Conservation (phyloP, 441 rosid species). For the Pelargonium cotyledonis region DNA sequence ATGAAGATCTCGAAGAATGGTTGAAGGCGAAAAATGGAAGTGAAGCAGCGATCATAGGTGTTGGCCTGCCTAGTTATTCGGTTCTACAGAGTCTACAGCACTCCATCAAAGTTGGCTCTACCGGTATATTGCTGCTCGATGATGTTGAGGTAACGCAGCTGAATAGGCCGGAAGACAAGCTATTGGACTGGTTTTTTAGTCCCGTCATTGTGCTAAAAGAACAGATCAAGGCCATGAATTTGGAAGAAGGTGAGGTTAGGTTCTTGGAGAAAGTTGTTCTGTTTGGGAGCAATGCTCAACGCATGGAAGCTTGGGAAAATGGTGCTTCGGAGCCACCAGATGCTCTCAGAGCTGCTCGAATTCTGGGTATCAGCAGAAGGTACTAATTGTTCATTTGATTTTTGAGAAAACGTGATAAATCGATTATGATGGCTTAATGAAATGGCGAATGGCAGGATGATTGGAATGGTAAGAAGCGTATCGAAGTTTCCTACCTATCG, state of each 20-base stretch:
- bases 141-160: conserved; percentile 51
- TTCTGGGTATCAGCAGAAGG: conserved; percentile 83
- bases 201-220: conserved; percentile 71
- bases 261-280: conserved; percentile 57
- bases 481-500: conserved; percentile 71
- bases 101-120: conserved; percentile 57
- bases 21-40: conserved; percentile 43
- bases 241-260: conserved; percentile 51
- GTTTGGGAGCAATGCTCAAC: conserved; percentile 38
- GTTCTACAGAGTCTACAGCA: conserved; percentile 44
- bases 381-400: conserved; percentile 17
- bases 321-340: no score
- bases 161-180: conserved; percentile 65
- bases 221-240: conserved; percentile 50
- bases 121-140: conserved; percentile 53
- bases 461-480: conserved; percentile 53
- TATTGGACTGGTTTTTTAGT: conserved; percentile 74
- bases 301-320: conserved; percentile 59
- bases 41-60: conserved; percentile 40
- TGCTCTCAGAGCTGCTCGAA: conserved; percentile 59
- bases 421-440: no score
- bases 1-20: conserved; percentile 43
- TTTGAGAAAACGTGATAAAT: no score
- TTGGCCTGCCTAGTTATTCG: conserved; percentile 63
- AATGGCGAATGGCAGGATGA: conserved; percentile 39